Base-by-base conservation (phyloP, 306 rosid species). In the Glycine tomentella region DNA sequence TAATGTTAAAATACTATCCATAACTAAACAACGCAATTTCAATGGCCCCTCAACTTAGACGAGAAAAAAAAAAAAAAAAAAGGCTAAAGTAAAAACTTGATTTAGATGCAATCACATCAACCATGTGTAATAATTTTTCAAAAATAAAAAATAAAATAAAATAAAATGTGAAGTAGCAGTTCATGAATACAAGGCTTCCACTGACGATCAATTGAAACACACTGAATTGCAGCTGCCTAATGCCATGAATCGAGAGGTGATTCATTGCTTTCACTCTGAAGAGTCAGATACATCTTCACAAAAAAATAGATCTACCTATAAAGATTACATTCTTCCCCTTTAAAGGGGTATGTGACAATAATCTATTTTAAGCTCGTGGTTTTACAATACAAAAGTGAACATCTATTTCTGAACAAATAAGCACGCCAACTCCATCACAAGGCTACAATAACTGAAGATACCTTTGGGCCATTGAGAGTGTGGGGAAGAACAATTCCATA, bases 311-410 rank as follows among this genome's bases (percentile, higher is more conserved):
- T 57, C 76, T 79, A 84, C 74, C 90, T 89, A 89, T 87, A 83
- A 81, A 86, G 49, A 75, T 69, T 83, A 87, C 67, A 87, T 13
- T 81, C 82, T 82, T 79, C 84, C 77, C 89, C 84, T 61, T 38
- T 15, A 49, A 87, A 64, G 87, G 89, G 87, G 80, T 85, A 81
- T 81, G 86, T 31, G 63, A 77, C 88, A 89, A 85, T 79, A 73
- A 65, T 86, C 79, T 77, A 56, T 72, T 81, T 78, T 78, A 77
- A 83, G 62, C 83, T 79, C 86, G 59, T 69, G 67, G 87, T 81
- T 80, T 38, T 79, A 84, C 70, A 89, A 83, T 83, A 87, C 88
- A 90, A 65, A 69, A 80, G 87, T 25, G 86, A n/a, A 72, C 66
- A 82, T 38, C 64, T 83, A 58, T 81, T 58, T 79, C 75, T 78